Conservation (phyloP, 73 alveolate genomes). For the Effrenium voratum region DNA sequence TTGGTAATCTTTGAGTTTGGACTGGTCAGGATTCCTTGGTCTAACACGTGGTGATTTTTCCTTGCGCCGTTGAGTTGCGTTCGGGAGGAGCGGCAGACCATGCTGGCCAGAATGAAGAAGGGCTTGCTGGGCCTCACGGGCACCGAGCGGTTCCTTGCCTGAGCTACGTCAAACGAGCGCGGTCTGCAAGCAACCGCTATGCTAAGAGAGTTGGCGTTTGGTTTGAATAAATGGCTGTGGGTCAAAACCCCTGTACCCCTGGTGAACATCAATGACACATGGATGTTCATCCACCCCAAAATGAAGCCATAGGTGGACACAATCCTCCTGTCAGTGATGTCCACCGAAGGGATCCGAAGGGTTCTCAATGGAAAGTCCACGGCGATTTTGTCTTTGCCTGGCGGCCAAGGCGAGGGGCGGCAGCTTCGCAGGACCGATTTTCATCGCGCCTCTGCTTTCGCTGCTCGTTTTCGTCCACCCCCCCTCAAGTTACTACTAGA, state of each 20-base stretch:
- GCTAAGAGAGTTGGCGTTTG: no score
- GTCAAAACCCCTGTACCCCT: no score
- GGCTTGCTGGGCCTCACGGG: slow-evolving; percentile 89
- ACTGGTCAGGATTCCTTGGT: not conserved
- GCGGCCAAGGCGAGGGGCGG: slow-evolving; percentile 61
- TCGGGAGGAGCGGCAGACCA: not conserved
- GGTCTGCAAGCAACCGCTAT: no score
- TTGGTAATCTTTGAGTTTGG: not conserved
- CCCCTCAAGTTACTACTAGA: no score
- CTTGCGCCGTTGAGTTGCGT: not conserved
- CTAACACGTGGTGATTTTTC: not conserved
- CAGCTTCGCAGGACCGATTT: slow-evolving; percentile 55
- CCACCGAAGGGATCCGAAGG: not conserved
- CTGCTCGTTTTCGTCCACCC: not conserved
- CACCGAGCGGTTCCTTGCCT: slow-evolving; percentile 55
- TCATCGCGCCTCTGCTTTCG: not conserved
- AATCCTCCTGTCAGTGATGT: not conserved
- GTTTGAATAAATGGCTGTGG: no score
- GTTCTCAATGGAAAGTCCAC: not conserved
- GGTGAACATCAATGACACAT: no score
- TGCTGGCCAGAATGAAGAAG: slow-evolving; percentile 83
- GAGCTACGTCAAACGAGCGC: no score
- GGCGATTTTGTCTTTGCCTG: not conserved
- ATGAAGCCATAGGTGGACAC: no score
- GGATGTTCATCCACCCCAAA: no score